Percentiles rank a stretch among this genome's conserved stretches.
These are phyloP conservation scores for Sporobolomyces phaffii DNA, from an alignment of 768 basidiomycete species.

Conservation along the genomic window DNA sequence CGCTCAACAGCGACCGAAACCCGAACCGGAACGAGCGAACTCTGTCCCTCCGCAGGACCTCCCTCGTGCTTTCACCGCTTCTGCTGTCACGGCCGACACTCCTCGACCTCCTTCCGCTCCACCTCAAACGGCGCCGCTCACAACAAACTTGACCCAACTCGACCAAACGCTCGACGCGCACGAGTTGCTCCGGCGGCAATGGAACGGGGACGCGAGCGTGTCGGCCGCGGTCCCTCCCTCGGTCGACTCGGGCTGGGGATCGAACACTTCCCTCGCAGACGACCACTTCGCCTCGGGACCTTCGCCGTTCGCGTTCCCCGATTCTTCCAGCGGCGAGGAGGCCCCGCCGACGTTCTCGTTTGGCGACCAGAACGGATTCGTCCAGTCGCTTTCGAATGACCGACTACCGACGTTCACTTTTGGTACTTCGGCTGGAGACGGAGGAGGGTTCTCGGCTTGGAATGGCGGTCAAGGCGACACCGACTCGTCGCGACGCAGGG, in stretches of 20 bases:
- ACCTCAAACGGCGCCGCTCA: not conserved
- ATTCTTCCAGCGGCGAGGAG: not conserved
- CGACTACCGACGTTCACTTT: conserved; percentile 17
- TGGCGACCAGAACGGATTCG: conserved; percentile 24
- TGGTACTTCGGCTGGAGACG: conserved; percentile 7
- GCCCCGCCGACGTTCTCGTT: conserved; percentile 20
- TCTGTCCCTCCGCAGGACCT: conserved; percentile 8
- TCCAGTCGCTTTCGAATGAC: not conserved
- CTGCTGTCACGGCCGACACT: not conserved
- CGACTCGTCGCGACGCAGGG: not conserved
- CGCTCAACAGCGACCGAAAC: conserved; percentile 26
- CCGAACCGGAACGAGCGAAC: conserved; percentile 3
- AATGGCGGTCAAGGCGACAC: not conserved
- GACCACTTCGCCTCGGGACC: conserved; percentile 12
- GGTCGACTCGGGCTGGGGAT: conserved; percentile 7
- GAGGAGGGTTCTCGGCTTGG: not conserved
- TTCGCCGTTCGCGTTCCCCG: conserved; percentile 20
- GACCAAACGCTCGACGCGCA: conserved; percentile 32
- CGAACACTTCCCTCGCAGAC: conserved; percentile 10
- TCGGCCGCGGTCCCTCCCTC: not conserved
- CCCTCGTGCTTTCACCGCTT: not conserved
- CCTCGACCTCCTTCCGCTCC: conserved; percentile 18
- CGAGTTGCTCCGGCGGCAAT: conserved; percentile 32
- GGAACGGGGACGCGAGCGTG: conserved; percentile 15
- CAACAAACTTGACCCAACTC: conserved; percentile 31